Evolutionary conservation across 352 stramenopile species (phyloP).

Genomic region (Plasmopara muralis): DNA sequence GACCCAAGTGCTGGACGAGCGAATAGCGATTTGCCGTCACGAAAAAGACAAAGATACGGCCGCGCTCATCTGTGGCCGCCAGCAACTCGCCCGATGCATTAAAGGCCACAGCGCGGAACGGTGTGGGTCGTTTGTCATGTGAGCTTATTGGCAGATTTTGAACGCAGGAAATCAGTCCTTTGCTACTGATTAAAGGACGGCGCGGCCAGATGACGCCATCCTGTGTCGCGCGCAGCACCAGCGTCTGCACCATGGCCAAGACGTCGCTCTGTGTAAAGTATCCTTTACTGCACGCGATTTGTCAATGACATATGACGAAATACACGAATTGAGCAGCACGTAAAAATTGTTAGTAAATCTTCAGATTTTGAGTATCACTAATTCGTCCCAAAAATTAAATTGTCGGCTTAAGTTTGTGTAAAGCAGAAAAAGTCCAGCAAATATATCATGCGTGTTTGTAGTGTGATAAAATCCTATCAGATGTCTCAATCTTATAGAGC

Average conservation of each 20-base stretch:
- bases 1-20: conserved; percentile 63
- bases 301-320: no score
- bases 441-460: no score
- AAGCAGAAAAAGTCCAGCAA: no score
- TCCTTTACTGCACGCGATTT: no score
- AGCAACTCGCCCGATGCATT: conserved; percentile 58
- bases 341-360: no score
- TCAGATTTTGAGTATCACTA: no score
- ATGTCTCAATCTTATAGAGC: no score
- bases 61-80: conserved; percentile 66
- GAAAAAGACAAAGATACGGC: conserved; percentile 77
- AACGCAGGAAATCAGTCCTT: conserved; percentile 58
- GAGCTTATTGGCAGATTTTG: conserved; percentile 60
- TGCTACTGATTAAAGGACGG: conserved; percentile 56
- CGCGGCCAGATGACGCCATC: conserved; percentile 72
- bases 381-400: no score
- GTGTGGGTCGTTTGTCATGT: conserved; percentile 40
- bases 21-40: conserved; percentile 67
- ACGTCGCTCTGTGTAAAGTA: background rate
- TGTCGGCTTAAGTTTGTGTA: no score
- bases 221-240: conserved; percentile 60
- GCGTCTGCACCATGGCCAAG: conserved; percentile 48
- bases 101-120: conserved; percentile 65
- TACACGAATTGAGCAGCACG: no score
- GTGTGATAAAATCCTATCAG: no score